Conservation (phyloP, 2,329 filamentous ascomycete species). For the Coniochaeta sp. region DNA sequence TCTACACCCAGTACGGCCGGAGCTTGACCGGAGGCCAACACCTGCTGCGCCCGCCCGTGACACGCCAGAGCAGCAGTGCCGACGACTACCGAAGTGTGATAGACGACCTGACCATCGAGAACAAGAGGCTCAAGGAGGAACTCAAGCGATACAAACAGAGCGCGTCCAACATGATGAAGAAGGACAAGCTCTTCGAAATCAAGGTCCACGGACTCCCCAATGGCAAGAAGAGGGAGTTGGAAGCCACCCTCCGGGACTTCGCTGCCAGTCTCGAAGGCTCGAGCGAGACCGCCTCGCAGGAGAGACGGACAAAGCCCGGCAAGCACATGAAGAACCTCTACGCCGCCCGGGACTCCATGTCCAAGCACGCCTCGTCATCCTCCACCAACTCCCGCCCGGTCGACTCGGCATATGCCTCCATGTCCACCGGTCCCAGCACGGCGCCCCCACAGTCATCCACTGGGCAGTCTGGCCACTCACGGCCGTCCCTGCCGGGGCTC, state of each 20-base stretch:
- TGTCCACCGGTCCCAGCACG: conserved; percentile 36
- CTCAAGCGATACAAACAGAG: conserved; percentile 64
- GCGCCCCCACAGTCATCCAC: conserved; percentile 30
- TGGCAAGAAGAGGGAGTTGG: conserved; percentile 69
- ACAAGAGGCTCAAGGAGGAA: conserved; percentile 69
- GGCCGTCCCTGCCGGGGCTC: background rate
- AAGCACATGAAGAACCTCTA: conserved; percentile 32
- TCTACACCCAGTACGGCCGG: conserved; percentile 13
- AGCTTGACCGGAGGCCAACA: background rate
- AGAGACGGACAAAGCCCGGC: conserved; percentile 28
- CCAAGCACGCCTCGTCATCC: conserved; percentile 44
- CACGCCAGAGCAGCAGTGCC: conserved; percentile 49
- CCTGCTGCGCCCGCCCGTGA: conserved; percentile 22
- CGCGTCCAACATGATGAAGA: conserved; percentile 58
- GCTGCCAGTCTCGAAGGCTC: conserved; percentile 54
- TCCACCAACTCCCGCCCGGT: conserved; percentile 48
- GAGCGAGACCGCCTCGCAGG: conserved; percentile 31
- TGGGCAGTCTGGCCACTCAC: conserved; percentile 10
- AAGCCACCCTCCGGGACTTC: conserved; percentile 66
- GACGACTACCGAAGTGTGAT: conserved; percentile 79
- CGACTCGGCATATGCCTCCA: conserved; percentile 63
- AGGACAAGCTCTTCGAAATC: conserved; percentile 78
- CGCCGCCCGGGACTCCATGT: conserved; percentile 34
- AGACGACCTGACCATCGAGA: conserved; percentile 79
- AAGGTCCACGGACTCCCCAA: conserved; percentile 67